Conservation (phyloP, 1,284 basidiomycete species). For the Cystobasidiaceae sp. region DNA sequence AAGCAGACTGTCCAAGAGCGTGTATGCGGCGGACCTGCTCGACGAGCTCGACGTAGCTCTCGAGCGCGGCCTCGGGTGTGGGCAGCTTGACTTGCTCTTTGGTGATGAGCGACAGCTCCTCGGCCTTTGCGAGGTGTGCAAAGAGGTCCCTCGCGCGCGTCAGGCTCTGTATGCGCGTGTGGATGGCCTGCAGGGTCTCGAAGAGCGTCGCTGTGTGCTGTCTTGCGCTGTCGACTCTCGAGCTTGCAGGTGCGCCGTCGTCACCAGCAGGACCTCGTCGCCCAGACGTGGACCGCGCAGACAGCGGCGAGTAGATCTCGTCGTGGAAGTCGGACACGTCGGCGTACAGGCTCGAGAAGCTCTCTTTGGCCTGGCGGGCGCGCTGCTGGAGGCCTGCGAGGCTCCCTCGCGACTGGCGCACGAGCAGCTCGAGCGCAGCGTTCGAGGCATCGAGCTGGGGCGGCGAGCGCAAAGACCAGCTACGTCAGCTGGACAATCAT, state of each 20-base stretch:
- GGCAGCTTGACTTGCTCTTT: conserved; percentile 24
- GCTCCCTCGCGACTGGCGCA: neutral
- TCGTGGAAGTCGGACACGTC: conserved; percentile 29
- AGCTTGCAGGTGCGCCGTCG: too few relatives aligned
- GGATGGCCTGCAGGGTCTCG: conserved; percentile 71
- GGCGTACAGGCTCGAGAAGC: conserved; percentile 13
- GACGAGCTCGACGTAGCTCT: conserved; percentile 36
- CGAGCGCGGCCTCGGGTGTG: conserved; percentile 28
- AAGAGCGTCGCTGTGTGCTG: conserved; percentile 55
- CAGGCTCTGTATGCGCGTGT: conserved; percentile 66
- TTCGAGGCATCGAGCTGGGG: conserved; percentile 8
- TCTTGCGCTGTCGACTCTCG: neutral
- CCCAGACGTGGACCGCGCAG: too few relatives aligned
- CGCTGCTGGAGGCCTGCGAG: conserved; percentile 5
- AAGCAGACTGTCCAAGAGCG: neutral
- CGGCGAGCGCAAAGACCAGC: neutral
- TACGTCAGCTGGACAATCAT: neutral
- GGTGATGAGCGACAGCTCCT: conserved; percentile 62
- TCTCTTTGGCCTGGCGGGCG: neutral
- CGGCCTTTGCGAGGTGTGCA: conserved; percentile 62
- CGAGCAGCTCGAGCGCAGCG: neutral
- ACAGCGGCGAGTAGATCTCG: conserved; percentile 20
- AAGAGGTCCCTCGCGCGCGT: conserved; percentile 70
- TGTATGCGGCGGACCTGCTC: conserved; percentile 33
- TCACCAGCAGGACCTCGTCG: too few relatives aligned